phyloP scores from a whole-genome alignment of 139 green algal species.

The Auxenochlorella pyrenoidosa region DNA sequence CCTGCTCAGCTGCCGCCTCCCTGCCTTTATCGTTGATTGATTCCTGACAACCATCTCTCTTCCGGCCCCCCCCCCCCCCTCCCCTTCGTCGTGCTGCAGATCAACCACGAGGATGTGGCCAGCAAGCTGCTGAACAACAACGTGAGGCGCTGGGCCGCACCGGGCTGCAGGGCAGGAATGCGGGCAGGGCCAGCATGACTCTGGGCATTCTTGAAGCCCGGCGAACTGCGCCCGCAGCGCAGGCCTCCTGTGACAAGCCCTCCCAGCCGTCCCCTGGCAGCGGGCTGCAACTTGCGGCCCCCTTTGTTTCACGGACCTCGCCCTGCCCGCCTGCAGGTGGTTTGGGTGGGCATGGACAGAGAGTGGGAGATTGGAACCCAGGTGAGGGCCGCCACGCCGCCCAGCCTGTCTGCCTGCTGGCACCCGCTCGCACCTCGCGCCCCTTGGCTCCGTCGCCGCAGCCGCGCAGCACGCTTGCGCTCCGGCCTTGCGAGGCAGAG shows the following conservation, averaged over 20 bases:
- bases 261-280: background rate
- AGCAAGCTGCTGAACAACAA: slow-evolving; percentile 41
- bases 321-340: background rate
- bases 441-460: no score
- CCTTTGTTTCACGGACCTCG: background rate
- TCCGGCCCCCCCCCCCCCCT: no score
- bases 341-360: slow-evolving; percentile 22
- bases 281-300: background rate
- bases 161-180: background rate
- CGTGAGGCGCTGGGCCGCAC: background rate
- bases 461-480: no score
- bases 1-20: no score
- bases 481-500: no score
- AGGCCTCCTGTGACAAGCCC: no score
- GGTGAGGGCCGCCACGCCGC: background rate
- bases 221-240: background rate
- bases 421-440: no score
- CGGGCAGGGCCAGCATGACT: background rate
- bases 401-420: background rate
- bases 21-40: no score
- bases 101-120: slow-evolving; percentile 35
- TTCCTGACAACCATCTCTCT: no score
- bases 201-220: background rate
- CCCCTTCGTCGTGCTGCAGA: background rate
- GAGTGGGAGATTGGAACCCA: slow-evolving; percentile 44